Evolutionary conservation across 2,329 filamentous ascomycete genomes (phyloP), one percentile per base, ranked within the genome.

Genomic region (Aureobasidium sp.): DNA sequence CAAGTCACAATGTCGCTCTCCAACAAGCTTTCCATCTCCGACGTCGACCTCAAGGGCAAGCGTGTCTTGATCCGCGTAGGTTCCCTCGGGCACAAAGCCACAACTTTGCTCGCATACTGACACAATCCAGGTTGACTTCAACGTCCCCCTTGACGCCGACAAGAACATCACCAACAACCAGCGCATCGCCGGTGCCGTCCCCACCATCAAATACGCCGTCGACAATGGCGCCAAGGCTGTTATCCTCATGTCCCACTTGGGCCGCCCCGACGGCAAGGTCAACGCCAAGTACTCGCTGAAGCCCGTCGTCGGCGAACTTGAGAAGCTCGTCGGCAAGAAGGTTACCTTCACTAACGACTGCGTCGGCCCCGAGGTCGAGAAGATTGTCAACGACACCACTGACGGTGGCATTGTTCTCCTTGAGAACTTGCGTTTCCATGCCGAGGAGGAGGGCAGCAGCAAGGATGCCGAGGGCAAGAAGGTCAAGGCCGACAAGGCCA

Each of bases 11-110:
- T 98, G 93, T 97, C 93, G 84, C 88, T 98, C 70, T 88, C 90
- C 66, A 96, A 84, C 83, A 98, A 98, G 82, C 88, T 98, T 66
- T 88, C 90, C 63, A 96, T 98, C 74, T 88, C 84, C 62, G 91
- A 98, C 70, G 85, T 95, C 67, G 90, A 98, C 75, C 80, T 98
- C 74, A 95, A 95, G 83, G 91, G 80, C 82, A 98, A 98, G 84
- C 84, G 90, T 66, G 93, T 97, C 73, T 81, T 98, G 66, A 96
- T 98, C 72, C 87, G 93, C 68, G 93, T 95, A 80, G 73, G 87
- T 77, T 51, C 24, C 29, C 34, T 12, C 27, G 35, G 39, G 52
- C 39, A 39, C 53, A 56, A 55, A 32, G 22, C 54, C 16, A 25
- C 30, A 39, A 25, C 32, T 51, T 56, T 25, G 12, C 37, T 38